Base-by-base conservation (phyloP, 495 filamentous ascomycete species). In the Cladorrhinum samala region DNA sequence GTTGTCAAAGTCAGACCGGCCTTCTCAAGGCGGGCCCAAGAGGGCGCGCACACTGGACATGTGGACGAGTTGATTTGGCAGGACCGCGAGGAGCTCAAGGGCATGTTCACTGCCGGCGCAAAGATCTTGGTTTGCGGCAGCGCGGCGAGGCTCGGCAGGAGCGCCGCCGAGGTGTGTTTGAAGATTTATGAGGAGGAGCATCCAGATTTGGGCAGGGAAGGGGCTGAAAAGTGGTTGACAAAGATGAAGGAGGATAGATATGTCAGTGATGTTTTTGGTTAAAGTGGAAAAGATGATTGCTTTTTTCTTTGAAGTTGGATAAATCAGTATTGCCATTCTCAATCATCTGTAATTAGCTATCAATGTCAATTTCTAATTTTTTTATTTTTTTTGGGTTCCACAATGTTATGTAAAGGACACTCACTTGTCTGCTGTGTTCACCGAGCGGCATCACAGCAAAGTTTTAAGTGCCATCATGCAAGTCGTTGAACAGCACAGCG, bases 251-350 rank as follows among this genome's bases (percentile, higher is more conserved):
- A 82, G 53, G 74, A 79, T 57, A 68, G 83, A 54, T 84, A 76
- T 75, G 77, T 79, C 27, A 83, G 76, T 46, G 82, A 85, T 69
- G 77, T 84, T 47, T 86, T 85, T 73, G 74, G 72, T 47, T 75
- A 23, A 33, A n/a, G n/a, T n/a, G n/a, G n/a, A n/a, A n/a, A n/a
- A n/a, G n/a, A n/a, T n/a, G n/a, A n/a, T n/a, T n/a, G n/a, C n/a
- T n/a, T n/a, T n/a, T n/a, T n/a, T n/a, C n/a, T n/a, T n/a, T n/a
- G n/a, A n/a, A n/a, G n/a, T n/a, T n/a, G n/a, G n/a, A n/a, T n/a
- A n/a, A n/a, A n/a, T n/a, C n/a, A n/a, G n/a, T n/a, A n/a, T n/a
- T n/a, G n/a, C n/a, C n/a, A n/a, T n/a, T n/a, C n/a, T n/a, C n/a
- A n/a, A n/a, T n/a, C n/a, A n/a, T n/a, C n/a, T n/a, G n/a, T n/a